Evolutionary conservation across 768 basidiomycete species (phyloP).

Genomic region (Suillus variegatus): DNA sequence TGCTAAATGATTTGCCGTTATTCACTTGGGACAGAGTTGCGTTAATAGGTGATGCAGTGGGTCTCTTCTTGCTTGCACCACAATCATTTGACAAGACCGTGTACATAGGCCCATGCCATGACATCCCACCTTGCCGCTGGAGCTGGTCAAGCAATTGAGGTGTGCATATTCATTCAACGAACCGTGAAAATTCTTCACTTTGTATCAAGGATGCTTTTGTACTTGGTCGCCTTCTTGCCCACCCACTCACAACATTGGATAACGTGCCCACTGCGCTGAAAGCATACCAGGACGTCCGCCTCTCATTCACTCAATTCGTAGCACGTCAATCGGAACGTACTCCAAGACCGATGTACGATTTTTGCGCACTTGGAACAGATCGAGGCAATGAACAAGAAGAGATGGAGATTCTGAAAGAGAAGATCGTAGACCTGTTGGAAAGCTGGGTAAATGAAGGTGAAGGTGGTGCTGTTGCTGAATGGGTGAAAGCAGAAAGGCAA

Average conservation of each 20-base stretch:
- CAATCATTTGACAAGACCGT: background rate
- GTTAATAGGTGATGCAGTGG: background rate
- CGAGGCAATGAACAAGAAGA: constrained; percentile 6
- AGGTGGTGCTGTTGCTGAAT: background rate
- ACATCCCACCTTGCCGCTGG: constrained; percentile 58
- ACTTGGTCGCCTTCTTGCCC: constrained; percentile 26
- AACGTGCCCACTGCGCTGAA: background rate
- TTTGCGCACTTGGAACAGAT: constrained; percentile 13
- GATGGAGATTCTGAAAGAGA: constrained; percentile 13
- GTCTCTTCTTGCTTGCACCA: background rate
- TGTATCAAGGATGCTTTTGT: constrained; percentile 20
- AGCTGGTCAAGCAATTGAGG: constrained; percentile 63
- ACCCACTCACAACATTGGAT: constrained; percentile 13
- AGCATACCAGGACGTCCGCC: constrained; percentile 16
- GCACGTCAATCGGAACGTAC: constrained; percentile 11
- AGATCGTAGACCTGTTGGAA: constrained; percentile 13
- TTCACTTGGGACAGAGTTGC: constrained; percentile 42
- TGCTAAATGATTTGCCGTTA: constrained; percentile 36
- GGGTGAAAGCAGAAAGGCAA: background rate
- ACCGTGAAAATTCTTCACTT: background rate
- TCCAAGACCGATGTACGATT: constrained; percentile 16
- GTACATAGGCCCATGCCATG: constrained; percentile 42
- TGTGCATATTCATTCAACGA: background rate
- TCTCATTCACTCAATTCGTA: constrained; percentile 17
- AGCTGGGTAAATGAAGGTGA: background rate